Conservation (phyloP, 148 eudicot species). For the Cornus florida region DNA sequence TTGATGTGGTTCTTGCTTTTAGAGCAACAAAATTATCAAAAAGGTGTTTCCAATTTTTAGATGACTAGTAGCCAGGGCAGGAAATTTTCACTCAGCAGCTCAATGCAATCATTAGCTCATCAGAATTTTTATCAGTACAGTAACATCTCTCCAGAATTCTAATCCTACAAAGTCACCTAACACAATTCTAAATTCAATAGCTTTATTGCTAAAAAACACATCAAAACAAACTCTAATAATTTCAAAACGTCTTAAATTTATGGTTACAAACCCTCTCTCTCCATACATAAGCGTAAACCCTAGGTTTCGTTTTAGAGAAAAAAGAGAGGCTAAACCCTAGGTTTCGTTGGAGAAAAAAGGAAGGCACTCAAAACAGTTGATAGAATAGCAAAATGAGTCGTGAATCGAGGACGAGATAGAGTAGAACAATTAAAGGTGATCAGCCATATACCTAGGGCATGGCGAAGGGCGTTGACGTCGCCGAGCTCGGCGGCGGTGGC, state of each 20-base stretch:
- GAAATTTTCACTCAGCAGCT: neutral
- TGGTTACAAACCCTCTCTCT: too few species aligned
- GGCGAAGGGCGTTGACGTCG: conserved; percentile 59
- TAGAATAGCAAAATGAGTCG: neutral
- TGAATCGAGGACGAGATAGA: neutral
- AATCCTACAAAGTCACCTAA: neutral
- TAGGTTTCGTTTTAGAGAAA: too few species aligned
- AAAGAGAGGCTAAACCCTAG: neutral
- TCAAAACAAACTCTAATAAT: neutral
- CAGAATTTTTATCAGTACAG: too few species aligned
- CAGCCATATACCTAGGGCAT: conserved; percentile 54
- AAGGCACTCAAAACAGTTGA: neutral
- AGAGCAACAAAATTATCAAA: neutral
- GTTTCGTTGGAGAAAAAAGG: neutral
- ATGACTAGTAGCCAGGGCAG: neutral
- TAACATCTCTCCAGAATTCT: too few species aligned
- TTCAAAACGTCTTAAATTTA: too few species aligned
- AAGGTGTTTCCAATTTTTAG: neutral
- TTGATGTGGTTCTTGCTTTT: neutral
- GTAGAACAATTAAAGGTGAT: too few species aligned
- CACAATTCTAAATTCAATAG: neutral
- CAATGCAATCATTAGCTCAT: too few species aligned
- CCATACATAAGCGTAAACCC: too few species aligned
- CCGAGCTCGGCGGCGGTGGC: conserved; percentile 57
- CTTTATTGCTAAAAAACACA: neutral